Percentiles rank a stretch among this genome's conserved stretches.
Evolutionary conservation across 495 filamentous ascomycete species (phyloP).

Genomic region (Letharia columbiana): DNA sequence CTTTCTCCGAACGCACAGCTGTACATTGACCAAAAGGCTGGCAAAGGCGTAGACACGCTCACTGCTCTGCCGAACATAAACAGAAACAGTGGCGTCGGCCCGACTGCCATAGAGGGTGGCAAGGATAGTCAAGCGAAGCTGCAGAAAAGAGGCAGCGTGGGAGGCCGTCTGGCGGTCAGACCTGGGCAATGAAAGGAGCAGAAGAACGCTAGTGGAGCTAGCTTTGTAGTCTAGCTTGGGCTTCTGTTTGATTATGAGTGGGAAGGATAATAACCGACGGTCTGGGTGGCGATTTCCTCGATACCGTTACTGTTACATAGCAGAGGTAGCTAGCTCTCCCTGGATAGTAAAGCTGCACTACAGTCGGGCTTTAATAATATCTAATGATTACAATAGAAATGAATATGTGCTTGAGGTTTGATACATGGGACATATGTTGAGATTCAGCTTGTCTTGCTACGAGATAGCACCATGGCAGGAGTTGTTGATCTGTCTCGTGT

Average conservation of each 20-base stretch:
- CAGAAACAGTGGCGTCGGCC: slow-evolving; percentile 5
- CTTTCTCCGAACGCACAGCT: slow-evolving; percentile 66
- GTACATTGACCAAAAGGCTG: slow-evolving; percentile 77
- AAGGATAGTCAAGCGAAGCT: slow-evolving; percentile 41
- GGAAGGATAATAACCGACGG: background rate
- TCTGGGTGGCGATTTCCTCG: background rate
- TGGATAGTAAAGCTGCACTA: slow-evolving; percentile 3
- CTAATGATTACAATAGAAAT: background rate
- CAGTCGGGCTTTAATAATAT: background rate
- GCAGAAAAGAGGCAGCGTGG: slow-evolving; percentile 45
- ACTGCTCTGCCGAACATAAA: slow-evolving; percentile 41
- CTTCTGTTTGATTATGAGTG: background rate
- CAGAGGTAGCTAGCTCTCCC: slow-evolving; percentile 4
- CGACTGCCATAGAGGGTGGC: slow-evolving; percentile 10
- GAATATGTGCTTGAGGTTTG: background rate
- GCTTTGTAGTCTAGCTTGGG: slow-evolving; percentile 3
- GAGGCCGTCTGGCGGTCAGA: slow-evolving; percentile 37
- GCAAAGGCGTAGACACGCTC: slow-evolving; percentile 37
- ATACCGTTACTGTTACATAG: background rate
- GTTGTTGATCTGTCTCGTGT: background rate
- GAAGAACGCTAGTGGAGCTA: background rate
- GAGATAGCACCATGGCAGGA: background rate
- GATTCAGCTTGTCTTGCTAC: background rate
- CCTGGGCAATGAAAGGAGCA: slow-evolving; percentile 1
- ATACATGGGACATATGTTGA: background rate